phyloP scores from a whole-genome alignment of 1,284 basidiomycete genomes.

The Microbotryum saponariae region DNA sequence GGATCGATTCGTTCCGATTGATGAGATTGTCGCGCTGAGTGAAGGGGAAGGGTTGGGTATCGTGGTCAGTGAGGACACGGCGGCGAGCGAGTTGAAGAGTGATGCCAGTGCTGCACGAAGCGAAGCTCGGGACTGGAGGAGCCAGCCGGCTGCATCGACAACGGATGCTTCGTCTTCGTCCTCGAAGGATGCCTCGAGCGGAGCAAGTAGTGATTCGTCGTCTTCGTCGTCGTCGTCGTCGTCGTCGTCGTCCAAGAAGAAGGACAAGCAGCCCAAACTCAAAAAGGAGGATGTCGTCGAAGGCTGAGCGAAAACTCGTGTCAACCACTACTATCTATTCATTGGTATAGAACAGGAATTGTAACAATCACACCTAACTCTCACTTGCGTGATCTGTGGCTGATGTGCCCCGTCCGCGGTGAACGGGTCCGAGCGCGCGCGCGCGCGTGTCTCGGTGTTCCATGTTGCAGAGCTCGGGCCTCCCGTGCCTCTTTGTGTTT shows the following conservation, averaged over 20 bases:
- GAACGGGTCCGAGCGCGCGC: not conserved
- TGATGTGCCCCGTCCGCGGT: not conserved
- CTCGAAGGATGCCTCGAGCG: conserved; percentile 68
- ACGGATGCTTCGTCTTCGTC: conserved; percentile 44
- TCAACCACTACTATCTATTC: not conserved
- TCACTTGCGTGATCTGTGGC: not conserved
- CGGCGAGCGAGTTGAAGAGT: conserved; percentile 2
- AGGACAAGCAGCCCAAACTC: conserved; percentile 66
- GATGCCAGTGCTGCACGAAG: too few relatives aligned
- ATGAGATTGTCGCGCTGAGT: conserved; percentile 43
- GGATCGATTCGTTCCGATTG: conserved; percentile 80
- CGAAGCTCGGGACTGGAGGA: conserved; percentile 47
- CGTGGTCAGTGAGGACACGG: conserved; percentile 35
- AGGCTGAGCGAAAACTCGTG: conserved; percentile 42
- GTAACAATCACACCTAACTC: not conserved
- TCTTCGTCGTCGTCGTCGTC: too few relatives aligned
- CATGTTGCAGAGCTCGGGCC: not conserved
- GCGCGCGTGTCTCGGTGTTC: not conserved
- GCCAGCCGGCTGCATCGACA: conserved; percentile 45
- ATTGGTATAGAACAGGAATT: not conserved
- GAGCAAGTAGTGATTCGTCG: conserved; percentile 43
- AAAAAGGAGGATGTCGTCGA: conserved; percentile 81
- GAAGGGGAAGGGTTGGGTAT: conserved; percentile 41
- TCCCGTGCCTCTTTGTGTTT: too few relatives aligned
- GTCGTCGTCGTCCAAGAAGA: conserved; percentile 44